Percentiles rank a stretch among this genome's conserved stretches.
These are phyloP conservation scores for Zostera marina DNA, from an alignment of 116 monocot species.

Conservation along the genomic window DNA sequence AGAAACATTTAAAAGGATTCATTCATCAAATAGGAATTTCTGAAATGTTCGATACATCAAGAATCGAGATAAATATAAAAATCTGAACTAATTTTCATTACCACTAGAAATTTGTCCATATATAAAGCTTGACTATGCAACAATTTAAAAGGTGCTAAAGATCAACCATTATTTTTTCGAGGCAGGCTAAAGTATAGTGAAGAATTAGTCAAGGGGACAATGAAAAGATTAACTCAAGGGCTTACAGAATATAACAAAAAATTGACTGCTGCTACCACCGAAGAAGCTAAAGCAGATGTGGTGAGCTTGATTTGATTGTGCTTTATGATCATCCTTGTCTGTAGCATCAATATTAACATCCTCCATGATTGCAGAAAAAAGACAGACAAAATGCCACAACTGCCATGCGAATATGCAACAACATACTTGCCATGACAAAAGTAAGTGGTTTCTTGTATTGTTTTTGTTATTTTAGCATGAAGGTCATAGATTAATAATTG, in stretches of 20 bases:
- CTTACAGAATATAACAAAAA: slow-evolving; percentile 75
- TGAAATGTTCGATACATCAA: no score
- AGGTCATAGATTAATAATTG: neutral
- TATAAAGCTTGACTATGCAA: neutral
- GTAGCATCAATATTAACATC: no score
- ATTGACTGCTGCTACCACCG: slow-evolving; percentile 53
- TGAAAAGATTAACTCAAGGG: slow-evolving; percentile 75
- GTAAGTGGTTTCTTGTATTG: slow-evolving; percentile 11
- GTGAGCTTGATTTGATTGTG: slow-evolving; percentile 26
- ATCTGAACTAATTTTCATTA: no score
- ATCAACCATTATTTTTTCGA: neutral
- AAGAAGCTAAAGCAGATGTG: slow-evolving; percentile 54
- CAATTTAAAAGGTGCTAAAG: neutral
- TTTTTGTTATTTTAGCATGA: neutral
- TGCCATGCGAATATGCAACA: slow-evolving; percentile 58
- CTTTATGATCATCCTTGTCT: neutral
- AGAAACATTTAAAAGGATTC: no score
- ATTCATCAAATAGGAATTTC: no score
- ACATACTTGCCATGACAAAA: slow-evolving; percentile 80
- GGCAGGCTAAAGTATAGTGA: slow-evolving; percentile 56
- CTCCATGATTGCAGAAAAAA: slow-evolving; percentile 26
- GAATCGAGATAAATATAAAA: no score
- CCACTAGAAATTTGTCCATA: neutral
- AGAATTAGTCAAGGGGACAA: slow-evolving; percentile 45
- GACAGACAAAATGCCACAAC: slow-evolving; percentile 63